Base-by-base conservation (phyloP, 73 alveolate species). In the Chromera velia region DNA sequence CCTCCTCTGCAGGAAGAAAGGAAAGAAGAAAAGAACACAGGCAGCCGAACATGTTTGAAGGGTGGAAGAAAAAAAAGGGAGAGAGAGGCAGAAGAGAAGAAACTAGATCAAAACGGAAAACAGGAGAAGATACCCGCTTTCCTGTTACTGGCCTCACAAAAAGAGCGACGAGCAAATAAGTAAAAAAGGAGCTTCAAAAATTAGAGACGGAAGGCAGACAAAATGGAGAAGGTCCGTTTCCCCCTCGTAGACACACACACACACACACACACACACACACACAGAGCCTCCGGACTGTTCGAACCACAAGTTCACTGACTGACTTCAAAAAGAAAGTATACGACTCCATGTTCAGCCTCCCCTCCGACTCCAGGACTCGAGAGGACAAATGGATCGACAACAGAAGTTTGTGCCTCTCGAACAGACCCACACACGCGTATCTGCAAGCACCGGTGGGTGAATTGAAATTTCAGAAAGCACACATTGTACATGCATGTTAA, bases 371-470 rank as follows among this genome's bases (percentile, higher is more conserved):
- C 40, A 85, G 86, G 86, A 96, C 92, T 76, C 92, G 92, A 28
- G 96, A 98, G 71, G 98, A 91, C 91, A 97, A 91, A 85, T 94
- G 95, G 65, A 97, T 89, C 19, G 99, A 93, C 62, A 97, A 92
- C 81, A 97, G 90, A 64, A 97, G 94, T 87, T 97, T 97, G 82
- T 97, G 99, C 84, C 90, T 93, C 89, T 97, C 99, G 81, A 97
- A 97, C 72, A 97, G 90, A 22, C 98, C 98, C 76, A 97, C 90
- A 84, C 99, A 96, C n/a, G 98, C 97, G 72, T 93, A 90, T 83
- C 91, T 95, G 55, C n/a, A n/a, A n/a, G n/a, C n/a, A n/a, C n/a
- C n/a, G n/a, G n/a, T n/a, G n/a, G n/a, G n/a, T n/a, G n/a, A n/a
- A n/a, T n/a, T n/a, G n/a, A n/a, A n/a, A n/a, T n/a, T n/a, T n/a